These are phyloP conservation scores for Ophiostoma ips DNA, from an alignment of 2,329 filamentous ascomycete genomes.

Conservation along the genomic window DNA sequence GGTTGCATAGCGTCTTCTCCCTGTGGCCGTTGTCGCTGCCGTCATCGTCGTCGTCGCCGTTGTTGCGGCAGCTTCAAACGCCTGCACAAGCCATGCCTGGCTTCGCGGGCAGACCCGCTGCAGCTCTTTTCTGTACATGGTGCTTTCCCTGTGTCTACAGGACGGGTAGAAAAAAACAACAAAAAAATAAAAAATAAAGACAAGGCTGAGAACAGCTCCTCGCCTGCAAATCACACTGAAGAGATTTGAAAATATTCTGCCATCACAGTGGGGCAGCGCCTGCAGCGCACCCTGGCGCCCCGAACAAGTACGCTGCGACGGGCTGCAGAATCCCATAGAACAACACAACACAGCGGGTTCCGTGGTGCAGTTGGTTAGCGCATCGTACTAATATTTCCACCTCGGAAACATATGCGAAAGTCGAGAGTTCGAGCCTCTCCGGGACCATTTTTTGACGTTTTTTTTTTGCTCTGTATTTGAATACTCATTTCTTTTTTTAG, in stretches of 20 bases:
- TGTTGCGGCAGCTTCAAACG: constrained; percentile 9
- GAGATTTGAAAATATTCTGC: constrained; percentile 11
- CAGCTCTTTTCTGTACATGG: constrained; percentile 11
- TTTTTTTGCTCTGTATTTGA: neutral
- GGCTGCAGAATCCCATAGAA: neutral
- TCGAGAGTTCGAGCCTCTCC: constrained; percentile 2
- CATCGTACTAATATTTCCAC: constrained; percentile 2
- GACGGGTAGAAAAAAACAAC: neutral
- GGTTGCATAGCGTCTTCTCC: neutral
- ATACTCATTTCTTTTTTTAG: neutral
- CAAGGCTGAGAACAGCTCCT: neutral
- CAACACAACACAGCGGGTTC: neutral
- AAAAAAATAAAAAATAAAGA: neutral
- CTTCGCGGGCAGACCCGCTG: constrained; percentile 14
- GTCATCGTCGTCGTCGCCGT: neutral
- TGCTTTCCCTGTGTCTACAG: neutral
- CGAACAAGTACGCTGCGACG: neutral
- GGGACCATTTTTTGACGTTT: neutral
- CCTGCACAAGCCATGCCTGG: constrained; percentile 13
- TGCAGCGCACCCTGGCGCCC: neutral
- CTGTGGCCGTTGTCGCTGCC: neutral
- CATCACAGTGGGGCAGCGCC: neutral
- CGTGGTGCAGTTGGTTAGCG: constrained; percentile 2
- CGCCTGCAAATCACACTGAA: constrained; percentile 10
- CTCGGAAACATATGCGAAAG: constrained; percentile 1